phyloP scores from a whole-genome alignment of 2,329 filamentous ascomycete species.

The Fusarium sp. region DNA sequence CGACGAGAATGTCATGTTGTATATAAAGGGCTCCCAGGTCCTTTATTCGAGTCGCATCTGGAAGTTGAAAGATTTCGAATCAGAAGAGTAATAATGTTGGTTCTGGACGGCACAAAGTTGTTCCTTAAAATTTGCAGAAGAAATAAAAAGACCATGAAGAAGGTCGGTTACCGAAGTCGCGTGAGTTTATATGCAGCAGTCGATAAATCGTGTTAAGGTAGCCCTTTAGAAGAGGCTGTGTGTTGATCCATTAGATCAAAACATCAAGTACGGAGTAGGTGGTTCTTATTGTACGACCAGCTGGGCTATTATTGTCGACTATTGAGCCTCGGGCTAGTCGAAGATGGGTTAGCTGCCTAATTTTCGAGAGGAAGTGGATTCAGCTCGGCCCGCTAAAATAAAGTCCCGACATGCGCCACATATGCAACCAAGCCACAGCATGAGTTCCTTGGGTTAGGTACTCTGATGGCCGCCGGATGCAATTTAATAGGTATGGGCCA shows the following conservation, averaged over 20 bases:
- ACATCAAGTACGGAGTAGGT: slow-evolving; percentile 2
- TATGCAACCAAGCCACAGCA: slow-evolving; percentile 4
- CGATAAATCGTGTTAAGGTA: slow-evolving; percentile 31
- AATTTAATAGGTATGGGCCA: neutral
- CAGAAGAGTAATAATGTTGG: neutral
- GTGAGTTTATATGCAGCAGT: slow-evolving; percentile 12
- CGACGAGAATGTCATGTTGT: slow-evolving; percentile 55
- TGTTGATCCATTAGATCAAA: slow-evolving; percentile 27
- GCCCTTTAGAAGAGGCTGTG: slow-evolving; percentile 33
- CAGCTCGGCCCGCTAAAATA: slow-evolving; percentile 34
- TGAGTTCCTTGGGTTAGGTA: neutral
- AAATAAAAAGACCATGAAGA: neutral
- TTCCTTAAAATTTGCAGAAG: neutral
- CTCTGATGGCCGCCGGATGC: too few relatives aligned
- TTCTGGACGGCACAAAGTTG: neutral
- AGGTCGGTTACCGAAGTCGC: neutral
- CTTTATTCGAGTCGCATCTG: slow-evolving; percentile 38
- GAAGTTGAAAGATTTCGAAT: neutral
- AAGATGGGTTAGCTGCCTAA: neutral
- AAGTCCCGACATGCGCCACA: slow-evolving; percentile 31
- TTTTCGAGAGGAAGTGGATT: neutral
- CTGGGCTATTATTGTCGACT: slow-evolving; percentile 4
- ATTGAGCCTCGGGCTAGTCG: neutral
- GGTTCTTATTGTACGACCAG: slow-evolving; percentile 10
- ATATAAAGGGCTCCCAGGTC: slow-evolving; percentile 6